These are phyloP conservation scores for Xylaria cubensis DNA, from an alignment of 495 filamentous ascomycete genomes.

Conservation along the genomic window DNA sequence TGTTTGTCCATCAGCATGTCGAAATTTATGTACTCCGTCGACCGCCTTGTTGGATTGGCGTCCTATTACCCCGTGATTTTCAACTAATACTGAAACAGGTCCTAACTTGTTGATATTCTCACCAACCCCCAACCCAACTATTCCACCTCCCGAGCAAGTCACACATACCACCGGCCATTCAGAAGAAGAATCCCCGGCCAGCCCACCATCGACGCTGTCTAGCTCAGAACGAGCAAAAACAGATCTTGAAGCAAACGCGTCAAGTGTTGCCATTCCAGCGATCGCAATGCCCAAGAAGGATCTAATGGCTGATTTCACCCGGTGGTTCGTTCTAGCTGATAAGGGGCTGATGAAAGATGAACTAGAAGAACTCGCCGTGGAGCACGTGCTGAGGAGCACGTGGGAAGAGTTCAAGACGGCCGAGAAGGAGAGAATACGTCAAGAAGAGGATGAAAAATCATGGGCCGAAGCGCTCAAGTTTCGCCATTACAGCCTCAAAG, in stretches of 20 bases:
- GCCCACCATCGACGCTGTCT: not conserved
- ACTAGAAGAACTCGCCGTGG: constrained; percentile 45
- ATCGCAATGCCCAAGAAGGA: constrained; percentile 31
- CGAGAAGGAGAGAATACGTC: constrained; percentile 43
- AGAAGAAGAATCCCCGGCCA: not conserved
- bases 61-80: not conserved
- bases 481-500: constrained; percentile 47
- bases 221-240: not conserved
- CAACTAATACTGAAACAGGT: not conserved
- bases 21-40: not conserved
- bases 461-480: constrained; percentile 48
- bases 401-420: constrained; percentile 44
- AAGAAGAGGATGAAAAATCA: constrained; percentile 50
- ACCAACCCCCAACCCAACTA: not conserved
- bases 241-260: not conserved
- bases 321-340: constrained; percentile 56
- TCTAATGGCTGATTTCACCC: constrained; percentile 47
- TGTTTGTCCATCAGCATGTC: not conserved
- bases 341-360: constrained; percentile 48
- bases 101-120: not conserved
- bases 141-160: not conserved
- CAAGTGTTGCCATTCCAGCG: not conserved
- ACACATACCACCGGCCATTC: not conserved
- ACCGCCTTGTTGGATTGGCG: not conserved
- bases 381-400: constrained; percentile 41